phyloP scores from a whole-genome alignment of 2,329 filamentous ascomycete genomes.

The Hawksworthiomyces lignivorus region DNA sequence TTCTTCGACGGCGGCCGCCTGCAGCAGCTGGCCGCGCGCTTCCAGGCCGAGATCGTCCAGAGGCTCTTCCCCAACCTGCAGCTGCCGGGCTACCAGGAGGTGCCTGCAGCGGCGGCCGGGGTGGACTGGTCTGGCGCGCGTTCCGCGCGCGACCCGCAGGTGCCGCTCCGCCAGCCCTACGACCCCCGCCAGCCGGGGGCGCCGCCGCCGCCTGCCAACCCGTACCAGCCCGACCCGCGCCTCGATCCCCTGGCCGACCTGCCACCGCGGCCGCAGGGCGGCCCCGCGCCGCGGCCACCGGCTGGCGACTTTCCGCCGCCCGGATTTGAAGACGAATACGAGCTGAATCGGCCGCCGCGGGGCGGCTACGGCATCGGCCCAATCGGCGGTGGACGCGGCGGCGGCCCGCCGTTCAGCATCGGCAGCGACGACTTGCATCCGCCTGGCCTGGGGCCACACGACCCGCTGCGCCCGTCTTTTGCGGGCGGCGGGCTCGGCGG shows the following conservation, averaged over 20 bases:
- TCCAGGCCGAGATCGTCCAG: slow-evolving; percentile 77
- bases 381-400: slow-evolving; percentile 12
- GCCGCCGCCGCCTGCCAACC: slow-evolving; percentile 36
- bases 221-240: slow-evolving; percentile 57
- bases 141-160: too few relatives aligned
- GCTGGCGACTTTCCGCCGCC: slow-evolving; percentile 73
- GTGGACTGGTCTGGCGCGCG: too few relatives aligned
- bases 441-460: slow-evolving; percentile 73
- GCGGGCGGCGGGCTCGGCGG: slow-evolving; percentile 47
- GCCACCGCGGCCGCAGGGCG: slow-evolving; percentile 43
- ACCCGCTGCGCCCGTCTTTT: slow-evolving; percentile 65
- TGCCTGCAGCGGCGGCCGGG: too few relatives aligned
- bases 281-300: slow-evolving; percentile 35
- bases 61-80: slow-evolving; percentile 70
- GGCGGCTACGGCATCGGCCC: slow-evolving; percentile 21
- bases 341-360: slow-evolving; percentile 63
- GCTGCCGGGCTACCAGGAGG: slow-evolving; percentile 58
- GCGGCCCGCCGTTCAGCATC: slow-evolving; percentile 39
- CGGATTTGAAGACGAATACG: slow-evolving; percentile 87
- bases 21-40: slow-evolving; percentile 56
- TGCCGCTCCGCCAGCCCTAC: too few relatives aligned
- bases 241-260: slow-evolving; percentile 57
- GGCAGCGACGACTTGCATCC: slow-evolving; percentile 87
- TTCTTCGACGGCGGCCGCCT: slow-evolving; percentile 71
- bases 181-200: slow-evolving; percentile 34